These are phyloP conservation scores for Thermomucor indicae-seudaticae DNA, from an alignment of 371 early-diverging fungal species.

Conservation along the genomic window DNA sequence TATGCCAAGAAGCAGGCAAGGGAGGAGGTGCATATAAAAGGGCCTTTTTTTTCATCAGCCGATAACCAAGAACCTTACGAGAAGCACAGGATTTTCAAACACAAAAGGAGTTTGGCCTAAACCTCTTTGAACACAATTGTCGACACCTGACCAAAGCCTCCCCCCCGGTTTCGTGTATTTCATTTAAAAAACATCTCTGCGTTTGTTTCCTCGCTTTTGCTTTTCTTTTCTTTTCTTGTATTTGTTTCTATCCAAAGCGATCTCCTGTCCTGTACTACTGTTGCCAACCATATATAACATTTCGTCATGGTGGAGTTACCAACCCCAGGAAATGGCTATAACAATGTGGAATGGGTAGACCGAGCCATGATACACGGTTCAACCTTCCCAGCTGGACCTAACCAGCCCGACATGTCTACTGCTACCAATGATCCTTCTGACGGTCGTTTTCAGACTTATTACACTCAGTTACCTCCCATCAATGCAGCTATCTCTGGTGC, in stretches of 20 bases:
- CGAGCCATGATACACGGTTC: slow-evolving; percentile 3
- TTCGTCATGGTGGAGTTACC: slow-evolving; percentile 9
- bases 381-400: slow-evolving; percentile 2
- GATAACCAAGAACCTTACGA: slow-evolving; percentile 7
- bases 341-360: slow-evolving; percentile 10
- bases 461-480: slow-evolving; percentile 17
- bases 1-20: slow-evolving; percentile 4
- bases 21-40: not conserved
- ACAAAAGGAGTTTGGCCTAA: slow-evolving; percentile 5
- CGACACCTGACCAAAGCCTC: slow-evolving; percentile 1
- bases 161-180: slow-evolving; percentile 9
- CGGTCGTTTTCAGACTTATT: slow-evolving; percentile 7
- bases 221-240: slow-evolving; percentile 5
- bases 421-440: slow-evolving; percentile 1
- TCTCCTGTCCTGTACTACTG: not conserved
- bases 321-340: slow-evolving; percentile 10
- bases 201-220: not conserved
- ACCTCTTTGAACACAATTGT: slow-evolving; percentile 7
- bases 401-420: not conserved
- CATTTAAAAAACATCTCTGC: slow-evolving; percentile 10
- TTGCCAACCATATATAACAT: not conserved
- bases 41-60: slow-evolving; percentile 4
- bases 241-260: not conserved
- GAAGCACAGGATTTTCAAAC: slow-evolving; percentile 13
- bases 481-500: slow-evolving; percentile 3